Evolutionary conservation across 345 rosid species (phyloP).

Genomic region (Jatropha curcas): DNA sequence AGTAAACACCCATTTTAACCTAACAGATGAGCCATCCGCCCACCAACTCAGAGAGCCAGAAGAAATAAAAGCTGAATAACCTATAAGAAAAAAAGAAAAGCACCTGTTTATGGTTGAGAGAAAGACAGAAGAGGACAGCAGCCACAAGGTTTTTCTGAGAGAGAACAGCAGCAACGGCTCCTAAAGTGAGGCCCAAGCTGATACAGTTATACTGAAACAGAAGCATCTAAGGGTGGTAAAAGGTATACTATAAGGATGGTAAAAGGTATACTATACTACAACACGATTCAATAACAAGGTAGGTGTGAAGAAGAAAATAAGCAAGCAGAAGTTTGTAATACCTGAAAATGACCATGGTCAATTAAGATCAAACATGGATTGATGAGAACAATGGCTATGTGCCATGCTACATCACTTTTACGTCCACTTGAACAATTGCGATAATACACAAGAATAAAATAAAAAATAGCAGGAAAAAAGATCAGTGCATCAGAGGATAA

Average conservation of each 20-base stretch:
- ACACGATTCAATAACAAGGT: constrained; percentile 3
- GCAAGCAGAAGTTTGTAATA: constrained; percentile 23
- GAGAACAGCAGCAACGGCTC: constrained; percentile 80
- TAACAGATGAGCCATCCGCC: not conserved
- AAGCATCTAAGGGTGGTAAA: constrained; percentile 22
- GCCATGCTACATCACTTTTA: constrained; percentile 65
- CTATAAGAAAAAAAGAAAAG: constrained; percentile 8
- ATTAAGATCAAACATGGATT: constrained; percentile 83
- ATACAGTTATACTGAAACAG: constrained; percentile 82
- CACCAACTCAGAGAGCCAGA: not conserved
- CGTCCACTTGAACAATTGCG: constrained; percentile 10
- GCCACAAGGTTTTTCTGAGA: constrained; percentile 60
- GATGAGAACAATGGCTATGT: constrained; percentile 61
- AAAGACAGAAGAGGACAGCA: constrained; percentile 66
- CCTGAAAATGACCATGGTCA: constrained; percentile 99
- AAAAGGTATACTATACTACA: constrained; percentile 6
- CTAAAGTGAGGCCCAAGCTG: constrained; percentile 83
- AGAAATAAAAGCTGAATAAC: not conserved
- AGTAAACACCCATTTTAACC: not conserved
- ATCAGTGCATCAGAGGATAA: constrained; percentile 65
- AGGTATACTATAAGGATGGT: constrained; percentile 23
- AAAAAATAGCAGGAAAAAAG: constrained; percentile 80
- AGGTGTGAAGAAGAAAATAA: not conserved
- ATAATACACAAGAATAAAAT: constrained; percentile 56
- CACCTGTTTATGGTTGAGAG: constrained; percentile 98